Base-by-base conservation (phyloP, 805 yeast species). In the Candida pseudofarinosa region DNA sequence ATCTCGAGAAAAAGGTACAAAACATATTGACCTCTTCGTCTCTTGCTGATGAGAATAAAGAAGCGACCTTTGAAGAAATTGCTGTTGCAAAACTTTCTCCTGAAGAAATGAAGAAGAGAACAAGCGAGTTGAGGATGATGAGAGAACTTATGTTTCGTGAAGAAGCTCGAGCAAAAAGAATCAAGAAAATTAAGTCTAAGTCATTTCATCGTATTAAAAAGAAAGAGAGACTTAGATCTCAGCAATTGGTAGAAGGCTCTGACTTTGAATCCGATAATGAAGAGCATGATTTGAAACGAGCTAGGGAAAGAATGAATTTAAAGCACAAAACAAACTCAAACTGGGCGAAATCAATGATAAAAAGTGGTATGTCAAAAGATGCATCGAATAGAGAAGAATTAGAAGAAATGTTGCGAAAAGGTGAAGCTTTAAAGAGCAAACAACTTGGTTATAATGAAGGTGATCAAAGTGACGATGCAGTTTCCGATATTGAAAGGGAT, bases 121-220 rank as follows among this genome's bases (percentile, higher is more conserved):
- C 93, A 5, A 78, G 80, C 45, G 96, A 91, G 64, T 73, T 91
- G 52, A 78, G 98, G 52, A 66, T 85, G 56, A 88, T 89, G 97
- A 78, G 99, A 50, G 99, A 93, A 59, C 76, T 91, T 49, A 88
- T 91, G 96, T 93, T 89, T 69, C 77, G 98, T 55, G 97, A 91
- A 55, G 97, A 91, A 68, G 79, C 83, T 58, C 83, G 87, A 56
- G 90, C 98, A 7, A 89, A 80, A 63, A 78, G 99, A 54, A 75
- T 93, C 56, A 91, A 91, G 71, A 93, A 91, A 69, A 93, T 93
- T 63, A 93, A 93, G 63, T 88, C 97, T 32, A 93, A 91, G 65
- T 76, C 88, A 1, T 93, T 82, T 65, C 86, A 87, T 54, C 84
- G 85, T 59, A 84, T 90, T 41, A 82, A 86, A 56, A 88, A 90